phyloP scores from a whole-genome alignment of 768 basidiomycete genomes.

The Coprinopsis cinerea region DNA sequence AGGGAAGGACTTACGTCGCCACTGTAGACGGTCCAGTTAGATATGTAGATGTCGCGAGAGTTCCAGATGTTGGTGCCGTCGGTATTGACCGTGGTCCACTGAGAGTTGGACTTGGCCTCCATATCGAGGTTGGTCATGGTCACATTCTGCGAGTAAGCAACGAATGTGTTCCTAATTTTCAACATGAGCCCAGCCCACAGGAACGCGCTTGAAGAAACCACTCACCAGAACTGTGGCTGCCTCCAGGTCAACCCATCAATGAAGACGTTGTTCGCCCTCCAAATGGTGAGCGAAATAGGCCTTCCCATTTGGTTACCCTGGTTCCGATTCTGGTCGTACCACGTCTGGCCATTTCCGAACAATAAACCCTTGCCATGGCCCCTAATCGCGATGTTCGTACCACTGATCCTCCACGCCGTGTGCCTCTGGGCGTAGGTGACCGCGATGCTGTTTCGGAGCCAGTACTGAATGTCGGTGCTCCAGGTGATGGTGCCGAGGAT shows the following conservation, averaged over 20 bases:
- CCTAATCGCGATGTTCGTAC: conserved; percentile 2
- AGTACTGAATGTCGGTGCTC: conserved; percentile 12
- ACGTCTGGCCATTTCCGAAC: conserved; percentile 14
- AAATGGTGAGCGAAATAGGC: conserved; percentile 10
- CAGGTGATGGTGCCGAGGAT: conserved; percentile 3
- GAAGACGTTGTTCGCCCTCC: conserved; percentile 9
- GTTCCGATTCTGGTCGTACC: conserved; percentile 14
- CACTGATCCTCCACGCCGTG: conserved; percentile 10
- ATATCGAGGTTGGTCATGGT: conserved; percentile 12
- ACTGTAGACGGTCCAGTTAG: conserved; percentile 8
- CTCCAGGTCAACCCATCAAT: conserved; percentile 10
- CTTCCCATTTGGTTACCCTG: conserved; percentile 12
- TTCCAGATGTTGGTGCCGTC: conserved; percentile 12
- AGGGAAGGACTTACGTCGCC: conserved; percentile 5
- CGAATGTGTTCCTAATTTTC: conserved; percentile 9
- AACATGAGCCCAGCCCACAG: too few species aligned
- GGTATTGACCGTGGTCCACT: conserved; percentile 11
- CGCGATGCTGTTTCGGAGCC: conserved; percentile 8
- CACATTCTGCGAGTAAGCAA: conserved; percentile 8
- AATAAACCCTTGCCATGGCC: conserved; percentile 12
- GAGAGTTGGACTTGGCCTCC: conserved; percentile 7
- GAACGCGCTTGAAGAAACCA: not conserved
- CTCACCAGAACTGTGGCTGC: conserved; percentile 11
- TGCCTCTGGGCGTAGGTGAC: conserved; percentile 8
- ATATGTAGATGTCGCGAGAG: conserved; percentile 6